Conservation (phyloP, 805 yeast genomes). For the Barnettozyma botsteinii region DNA sequence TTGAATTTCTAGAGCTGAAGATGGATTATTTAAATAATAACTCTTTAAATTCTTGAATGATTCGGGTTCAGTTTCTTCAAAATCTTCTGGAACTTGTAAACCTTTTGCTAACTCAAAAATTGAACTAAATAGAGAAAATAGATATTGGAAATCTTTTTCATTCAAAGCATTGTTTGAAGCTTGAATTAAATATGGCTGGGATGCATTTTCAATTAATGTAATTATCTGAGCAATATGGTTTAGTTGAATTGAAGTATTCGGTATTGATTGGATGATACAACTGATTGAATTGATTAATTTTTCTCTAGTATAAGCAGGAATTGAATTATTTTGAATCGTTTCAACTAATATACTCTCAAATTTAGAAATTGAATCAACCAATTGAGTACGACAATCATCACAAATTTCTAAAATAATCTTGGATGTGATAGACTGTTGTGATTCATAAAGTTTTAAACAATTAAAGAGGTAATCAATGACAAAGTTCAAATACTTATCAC, state of each 20-base stretch:
- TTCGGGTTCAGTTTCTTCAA: conserved; percentile 27
- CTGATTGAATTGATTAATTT: conserved; percentile 58
- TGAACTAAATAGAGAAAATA: conserved; percentile 54
- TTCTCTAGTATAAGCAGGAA: conserved; percentile 47
- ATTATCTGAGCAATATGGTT: conserved; percentile 30
- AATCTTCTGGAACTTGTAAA: conserved; percentile 52
- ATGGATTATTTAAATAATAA: conserved; percentile 21
- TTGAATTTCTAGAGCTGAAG: conserved; percentile 49
- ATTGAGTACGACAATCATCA: conserved; percentile 42
- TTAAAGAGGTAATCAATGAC: conserved; percentile 54
- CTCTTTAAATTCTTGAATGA: conserved; percentile 18
- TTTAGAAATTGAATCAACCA: conserved; percentile 38
- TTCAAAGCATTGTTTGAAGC: conserved; percentile 11
- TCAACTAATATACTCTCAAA: conserved; percentile 43
- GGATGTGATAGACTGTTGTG: conserved; percentile 37
- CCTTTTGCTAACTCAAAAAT: conserved; percentile 70
- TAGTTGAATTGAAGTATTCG: conserved; percentile 41
- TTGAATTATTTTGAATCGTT: conserved; percentile 36
- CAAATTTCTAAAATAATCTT: conserved; percentile 56
- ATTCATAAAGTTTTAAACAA: conserved; percentile 25
- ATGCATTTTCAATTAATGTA: conserved; percentile 25
- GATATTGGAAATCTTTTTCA: conserved; percentile 36
- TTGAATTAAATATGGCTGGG: conserved; percentile 12
- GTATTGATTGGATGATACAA: conserved; percentile 51
- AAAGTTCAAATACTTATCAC: conserved; percentile 38